A percentile compares a stretch with the other conserved stretches of the same genome.
Conservation (phyloP, 768 basidiomycete species). For the Boletus patriciae region DNA sequence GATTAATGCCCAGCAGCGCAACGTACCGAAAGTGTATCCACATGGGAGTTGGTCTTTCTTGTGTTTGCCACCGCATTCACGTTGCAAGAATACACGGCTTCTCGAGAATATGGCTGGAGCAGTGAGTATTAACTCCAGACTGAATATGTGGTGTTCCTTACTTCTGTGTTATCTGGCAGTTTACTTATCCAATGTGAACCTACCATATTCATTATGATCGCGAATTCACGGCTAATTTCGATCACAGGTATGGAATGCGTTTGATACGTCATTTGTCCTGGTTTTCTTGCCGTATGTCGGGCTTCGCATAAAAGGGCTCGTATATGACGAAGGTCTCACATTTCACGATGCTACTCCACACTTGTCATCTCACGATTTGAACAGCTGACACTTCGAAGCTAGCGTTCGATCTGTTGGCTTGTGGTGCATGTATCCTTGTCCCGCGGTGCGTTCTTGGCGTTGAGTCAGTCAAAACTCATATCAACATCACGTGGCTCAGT, state of each 20-base stretch:
- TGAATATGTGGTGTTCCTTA: constrained; percentile 1
- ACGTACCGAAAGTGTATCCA: constrained; percentile 48
- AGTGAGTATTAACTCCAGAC: constrained; percentile 51
- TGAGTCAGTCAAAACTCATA: neutral
- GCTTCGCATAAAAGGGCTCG: constrained; percentile 64
- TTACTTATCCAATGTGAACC: constrained; percentile 77
- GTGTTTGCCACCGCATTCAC: constrained; percentile 76
- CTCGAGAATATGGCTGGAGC: constrained; percentile 84
- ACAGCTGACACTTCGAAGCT: constrained; percentile 49
- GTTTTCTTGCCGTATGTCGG: constrained; percentile 68
- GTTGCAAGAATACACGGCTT: constrained; percentile 84
- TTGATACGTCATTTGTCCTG: constrained; percentile 73
- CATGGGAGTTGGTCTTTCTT: constrained; percentile 73
- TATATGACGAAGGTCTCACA: constrained; percentile 48
- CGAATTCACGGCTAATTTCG: neutral
- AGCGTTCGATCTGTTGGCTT: constrained; percentile 82
- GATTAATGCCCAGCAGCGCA: constrained; percentile 46
- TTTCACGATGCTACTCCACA: neutral
- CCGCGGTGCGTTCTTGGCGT: constrained; percentile 53
- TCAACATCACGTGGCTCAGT: constrained; percentile 31
- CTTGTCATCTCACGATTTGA: constrained; percentile 1
- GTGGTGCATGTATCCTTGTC: constrained; percentile 82
- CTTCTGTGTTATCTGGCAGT: constrained; percentile 39
- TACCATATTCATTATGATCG: neutral
- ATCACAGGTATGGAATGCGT: constrained; percentile 84